Base-by-base conservation (phyloP, 495 filamentous ascomycete genomes). In the Letharia lupina region DNA sequence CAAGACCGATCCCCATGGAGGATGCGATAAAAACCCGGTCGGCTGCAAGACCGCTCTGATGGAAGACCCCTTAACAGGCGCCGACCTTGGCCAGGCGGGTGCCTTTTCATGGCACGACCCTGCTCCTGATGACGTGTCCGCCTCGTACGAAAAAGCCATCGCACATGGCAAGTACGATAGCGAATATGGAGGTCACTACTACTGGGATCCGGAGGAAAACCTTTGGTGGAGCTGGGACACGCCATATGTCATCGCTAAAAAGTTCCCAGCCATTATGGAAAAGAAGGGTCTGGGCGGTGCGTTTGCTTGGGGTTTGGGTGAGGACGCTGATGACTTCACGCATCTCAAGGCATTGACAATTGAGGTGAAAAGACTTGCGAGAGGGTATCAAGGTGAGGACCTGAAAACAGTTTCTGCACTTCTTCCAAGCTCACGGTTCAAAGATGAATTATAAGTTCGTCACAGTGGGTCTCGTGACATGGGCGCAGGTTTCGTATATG, bases 141-240 rank as follows among this genome's bases (percentile, higher is more conserved):
- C 69, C 23, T 81, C 83, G 16, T 81, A 83, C 65, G 37, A 77
- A 65, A 81, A 74, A 44, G 87, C 88, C 2, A 67, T 80, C 60
- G 69, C 73, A 2, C 63, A 86, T 20, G 86, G 87, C 18, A 73
- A 70, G 41, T 86, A 84, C 42, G 87, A 90, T 63, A 75, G 80
- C 10, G 68, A 80, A 47, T 75, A 76, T 15, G 88, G 88, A 37
- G 89, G 87, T 0, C 83, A 87, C 70, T 90, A 87, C 69, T 90
- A 86, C 73, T 89, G 82, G 77, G 89, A 91, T 68, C 67, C 68
- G 4, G 69, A 80, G 4, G 78, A 81, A 41, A 77, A 82, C 64
- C 70, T 89, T 42, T 91, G 87, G 82, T 91, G 89, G 89, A 87
- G 84, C 7, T 91, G 88, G 81, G 89, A 92, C 70, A 89, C 86